Evolutionary conservation across 352 stramenopile genomes (phyloP), one percentile per base, ranked within the genome.

Genomic region (Globisporangium paddicum): DNA sequence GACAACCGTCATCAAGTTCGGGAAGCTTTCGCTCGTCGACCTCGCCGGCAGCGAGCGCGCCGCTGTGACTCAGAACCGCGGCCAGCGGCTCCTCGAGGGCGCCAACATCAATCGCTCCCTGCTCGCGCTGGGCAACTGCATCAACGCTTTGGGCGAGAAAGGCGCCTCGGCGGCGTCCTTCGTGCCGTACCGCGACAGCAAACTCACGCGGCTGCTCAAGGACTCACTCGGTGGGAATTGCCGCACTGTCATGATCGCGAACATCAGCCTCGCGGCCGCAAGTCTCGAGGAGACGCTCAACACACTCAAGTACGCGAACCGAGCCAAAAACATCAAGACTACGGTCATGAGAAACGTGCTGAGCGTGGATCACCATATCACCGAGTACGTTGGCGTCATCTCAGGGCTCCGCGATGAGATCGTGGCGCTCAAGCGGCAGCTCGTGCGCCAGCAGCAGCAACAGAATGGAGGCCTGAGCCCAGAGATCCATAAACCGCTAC

Each of bases 311-410:
- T 97, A 97, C 63, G 90, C 90, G 3, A 96, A 96, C 51, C 73
- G 90, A 46, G 90, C 90, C 11, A 97, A 97, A 65, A 96, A 95
- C 59, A 97, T 98, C 71, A 96, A 97, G 68, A 98, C 90, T 8
- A 96, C 86, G 2, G 75, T 96, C 25, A 77, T 71, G 44, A 63
- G 68, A 42, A 98, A 98, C 58, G 83, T 96, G 2, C 73, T 97
- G 14, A 87, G 85, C 34, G 78, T 95, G 0, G 91, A 96, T 49
- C 84, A 96, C 64, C 71, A 94, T 63, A 87, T 94, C 47, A 73
- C 75, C 7, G 86, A 95, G 64, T 97, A 97, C 55, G 87, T 88
- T 8, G 68, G 68, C 9, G 68, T 98, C 9, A 97, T 98, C 46
- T 73, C 68, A 0, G 86, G 77, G 21, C 66, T 98, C n/a, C 79